phyloP scores from a whole-genome alignment of 2,329 filamentous ascomycete species.

The Xylariaceae sp. region DNA sequence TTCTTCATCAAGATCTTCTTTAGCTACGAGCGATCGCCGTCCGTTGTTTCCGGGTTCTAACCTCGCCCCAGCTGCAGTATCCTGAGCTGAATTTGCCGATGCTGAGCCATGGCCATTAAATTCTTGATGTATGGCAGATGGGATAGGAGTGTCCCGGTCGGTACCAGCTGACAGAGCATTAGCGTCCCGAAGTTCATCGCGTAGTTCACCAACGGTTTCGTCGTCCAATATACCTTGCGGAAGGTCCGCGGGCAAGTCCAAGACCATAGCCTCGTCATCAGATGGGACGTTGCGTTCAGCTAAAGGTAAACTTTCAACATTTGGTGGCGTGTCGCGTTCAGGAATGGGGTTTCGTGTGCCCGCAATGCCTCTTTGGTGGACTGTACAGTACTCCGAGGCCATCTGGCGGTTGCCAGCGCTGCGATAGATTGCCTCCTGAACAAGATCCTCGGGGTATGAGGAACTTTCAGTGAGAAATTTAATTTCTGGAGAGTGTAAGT shows the following conservation, averaged over 20 bases:
- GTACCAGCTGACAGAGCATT: slow-evolving; percentile 15
- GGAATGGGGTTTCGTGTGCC: slow-evolving; percentile 64
- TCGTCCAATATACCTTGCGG: slow-evolving; percentile 24
- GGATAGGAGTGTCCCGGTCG: slow-evolving; percentile 22
- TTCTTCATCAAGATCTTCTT: slow-evolving; percentile 75
- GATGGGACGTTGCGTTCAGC: slow-evolving; percentile 19
- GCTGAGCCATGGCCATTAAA: slow-evolving; percentile 25
- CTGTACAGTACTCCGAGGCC: slow-evolving; percentile 70
- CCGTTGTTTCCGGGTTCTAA: slow-evolving; percentile 19
- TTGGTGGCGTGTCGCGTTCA: slow-evolving; percentile 41
- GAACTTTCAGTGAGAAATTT: slow-evolving; percentile 32
- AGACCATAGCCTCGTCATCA: slow-evolving; percentile 26
- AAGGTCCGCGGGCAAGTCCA: slow-evolving; percentile 25
- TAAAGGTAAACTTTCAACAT: slow-evolving; percentile 31
- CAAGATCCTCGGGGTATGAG: slow-evolving; percentile 48
- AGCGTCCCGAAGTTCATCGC: slow-evolving; percentile 19
- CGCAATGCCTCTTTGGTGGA: slow-evolving; percentile 51
- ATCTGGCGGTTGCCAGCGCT: slow-evolving; percentile 60
- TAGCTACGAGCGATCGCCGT: slow-evolving; percentile 43
- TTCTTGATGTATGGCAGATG: slow-evolving; percentile 22
- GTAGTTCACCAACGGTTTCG: slow-evolving; percentile 23
- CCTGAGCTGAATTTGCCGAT: slow-evolving; percentile 21
- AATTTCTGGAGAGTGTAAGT: slow-evolving; percentile 27
- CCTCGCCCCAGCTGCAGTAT: slow-evolving; percentile 15
- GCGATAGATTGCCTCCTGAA: slow-evolving; percentile 74